A percentile compares a stretch with the other conserved stretches of the same genome.
These are phyloP conservation scores for Fistulinella cinereoalba DNA, from an alignment of 1,284 basidiomycete genomes.

Conservation along the genomic window DNA sequence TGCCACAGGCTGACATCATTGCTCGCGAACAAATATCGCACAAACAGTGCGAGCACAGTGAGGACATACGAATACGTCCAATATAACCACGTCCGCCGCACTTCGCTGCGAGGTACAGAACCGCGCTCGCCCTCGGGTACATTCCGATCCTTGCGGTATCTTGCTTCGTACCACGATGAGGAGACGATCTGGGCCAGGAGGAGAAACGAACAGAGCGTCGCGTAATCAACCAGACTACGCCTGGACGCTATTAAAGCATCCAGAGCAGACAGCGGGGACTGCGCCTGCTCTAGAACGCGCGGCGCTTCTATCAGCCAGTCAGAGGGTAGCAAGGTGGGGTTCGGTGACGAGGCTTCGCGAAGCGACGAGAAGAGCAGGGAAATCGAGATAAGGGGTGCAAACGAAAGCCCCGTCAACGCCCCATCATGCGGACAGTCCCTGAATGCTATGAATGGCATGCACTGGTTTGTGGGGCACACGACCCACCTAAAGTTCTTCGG, in stretches of 20 bases:
- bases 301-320: slow-evolving; percentile 80
- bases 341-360: slow-evolving; percentile 28
- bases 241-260: slow-evolving; percentile 71
- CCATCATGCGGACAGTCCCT: slow-evolving; percentile 85
- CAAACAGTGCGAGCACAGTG: slow-evolving; percentile 45
- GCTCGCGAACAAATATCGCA: slow-evolving; percentile 46
- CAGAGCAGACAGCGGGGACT: slow-evolving; percentile 42
- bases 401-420: slow-evolving; percentile 72
- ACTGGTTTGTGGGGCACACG: background rate
- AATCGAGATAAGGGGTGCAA: slow-evolving; percentile 74
- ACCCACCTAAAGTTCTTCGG: slow-evolving; percentile 78
- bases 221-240: slow-evolving; percentile 72
- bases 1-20: slow-evolving; percentile 60
- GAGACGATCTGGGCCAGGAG: slow-evolving; percentile 74
- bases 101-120: slow-evolving; percentile 75
- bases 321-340: slow-evolving; percentile 42
- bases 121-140: slow-evolving; percentile 62
- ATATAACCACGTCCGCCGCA: slow-evolving; percentile 57
- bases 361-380: slow-evolving; percentile 59
- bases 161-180: slow-evolving; percentile 69
- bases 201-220: slow-evolving; percentile 77
- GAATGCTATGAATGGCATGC: slow-evolving; percentile 13
- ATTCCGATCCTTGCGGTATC: slow-evolving; percentile 41
- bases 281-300: slow-evolving; percentile 42
- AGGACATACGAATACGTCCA: slow-evolving; percentile 57